Percentiles rank a stretch among this genome's conserved stretches.
Conservation (phyloP, 2,329 filamentous ascomycete species). For the Pseudogymnoascus sp. region DNA sequence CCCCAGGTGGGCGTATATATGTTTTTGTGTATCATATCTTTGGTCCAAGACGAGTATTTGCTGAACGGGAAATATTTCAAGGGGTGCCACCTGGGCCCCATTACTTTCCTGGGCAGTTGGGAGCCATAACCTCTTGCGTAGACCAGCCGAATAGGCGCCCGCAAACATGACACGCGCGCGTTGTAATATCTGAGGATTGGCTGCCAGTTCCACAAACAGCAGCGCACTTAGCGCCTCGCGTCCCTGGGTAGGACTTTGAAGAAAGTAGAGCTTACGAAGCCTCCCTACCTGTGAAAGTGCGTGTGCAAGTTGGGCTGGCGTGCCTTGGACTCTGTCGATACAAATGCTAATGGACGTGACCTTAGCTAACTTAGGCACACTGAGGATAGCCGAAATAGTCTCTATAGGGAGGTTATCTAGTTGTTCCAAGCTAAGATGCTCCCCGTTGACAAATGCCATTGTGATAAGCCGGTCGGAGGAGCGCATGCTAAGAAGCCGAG, state of each 20-base stretch:
- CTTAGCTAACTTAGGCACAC: not conserved
- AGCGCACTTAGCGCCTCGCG: not conserved
- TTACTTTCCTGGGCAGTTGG: not conserved
- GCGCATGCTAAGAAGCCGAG: not conserved
- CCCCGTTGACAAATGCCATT: not conserved
- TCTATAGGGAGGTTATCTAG: not conserved
- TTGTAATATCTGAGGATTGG: not conserved
- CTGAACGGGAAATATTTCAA: not conserved
- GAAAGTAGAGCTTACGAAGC: slow-evolving; percentile 12
- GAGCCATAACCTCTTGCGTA: not conserved
- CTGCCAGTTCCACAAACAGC: not conserved
- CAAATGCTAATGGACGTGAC: slow-evolving; percentile 14
- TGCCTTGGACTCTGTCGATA: slow-evolving; percentile 13
- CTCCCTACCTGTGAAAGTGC: slow-evolving; percentile 4
- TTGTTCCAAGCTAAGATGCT: not conserved
- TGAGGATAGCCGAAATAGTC: not conserved
- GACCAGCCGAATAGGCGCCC: not conserved
- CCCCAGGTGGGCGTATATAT: not conserved
- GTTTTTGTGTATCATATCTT: not conserved
- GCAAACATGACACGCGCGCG: not conserved
- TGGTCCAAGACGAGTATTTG: not conserved
- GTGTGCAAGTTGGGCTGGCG: slow-evolving; percentile 12
- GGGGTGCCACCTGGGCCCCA: not conserved
- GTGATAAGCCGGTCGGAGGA: not conserved
- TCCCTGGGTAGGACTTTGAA: slow-evolving; percentile 10